Base-by-base conservation (phyloP, 2,329 filamentous ascomycete species). In the Fusarium camptoceras region DNA sequence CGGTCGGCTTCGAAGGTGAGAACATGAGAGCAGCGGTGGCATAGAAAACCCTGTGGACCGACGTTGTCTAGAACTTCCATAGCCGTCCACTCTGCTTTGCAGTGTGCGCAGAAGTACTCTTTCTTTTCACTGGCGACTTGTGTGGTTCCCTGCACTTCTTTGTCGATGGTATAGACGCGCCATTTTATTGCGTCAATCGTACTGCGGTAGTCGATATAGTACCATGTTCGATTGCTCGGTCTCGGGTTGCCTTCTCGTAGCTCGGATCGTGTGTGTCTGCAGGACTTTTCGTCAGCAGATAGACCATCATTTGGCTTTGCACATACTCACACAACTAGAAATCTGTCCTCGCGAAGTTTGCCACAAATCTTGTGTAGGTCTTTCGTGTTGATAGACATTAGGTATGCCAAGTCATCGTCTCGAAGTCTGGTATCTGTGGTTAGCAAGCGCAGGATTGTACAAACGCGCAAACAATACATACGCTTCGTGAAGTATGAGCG, bases 111-210 rank as follows among this genome's bases (percentile, higher is more conserved):
- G 64, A 91, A 91, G 76, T 94, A 97, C 77, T 98, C 96, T 79
- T 98, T 98, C 79, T 94, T 92, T 80, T 98, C 95, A 59, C 88
- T 88, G 12, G 91, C 91, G 1, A 93, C 91, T 20, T 93, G 90
- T 18, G 93, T 92, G 61, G 93, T 91, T 18, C 91, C 90, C 81
- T 98, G 94, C 63, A 98, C 94, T 57, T 92, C 90, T 78, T 95
- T 94, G 72, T 94, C 94, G 73, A 98, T 89, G 59, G 91, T 91
- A 77, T 95, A 94, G 54, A 97, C 90, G 68, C 93, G 91, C 87
- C 92, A 99, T 80, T 99, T 99, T 82, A 97, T 97, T 50, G 93
- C 94, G 81, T 99, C 96, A 76, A 99, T 94, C 37, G 95, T 94
- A 61, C 93, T 92, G 64, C 96, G 93, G 76, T 97, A 97, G 78